Evolutionary conservation across 2,329 filamentous ascomycete species (phyloP).

Genomic region (Fusarium zealandicum): DNA sequence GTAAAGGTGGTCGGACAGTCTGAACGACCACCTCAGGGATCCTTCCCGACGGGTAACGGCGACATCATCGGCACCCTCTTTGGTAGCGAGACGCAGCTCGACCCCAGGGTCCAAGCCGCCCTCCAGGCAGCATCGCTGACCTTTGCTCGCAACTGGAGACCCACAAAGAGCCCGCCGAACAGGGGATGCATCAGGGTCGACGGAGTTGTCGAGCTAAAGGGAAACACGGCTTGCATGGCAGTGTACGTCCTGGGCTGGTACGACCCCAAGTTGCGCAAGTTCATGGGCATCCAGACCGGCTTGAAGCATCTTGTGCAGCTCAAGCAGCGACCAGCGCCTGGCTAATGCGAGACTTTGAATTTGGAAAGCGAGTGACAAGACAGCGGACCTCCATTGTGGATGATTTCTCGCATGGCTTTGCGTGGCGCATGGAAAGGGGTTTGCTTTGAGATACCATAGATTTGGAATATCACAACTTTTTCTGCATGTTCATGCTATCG

Average conservation of each 20-base stretch:
- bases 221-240: slow-evolving; percentile 54
- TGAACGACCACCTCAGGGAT: slow-evolving; percentile 36
- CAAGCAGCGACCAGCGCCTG: slow-evolving; percentile 48
- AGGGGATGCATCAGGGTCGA: slow-evolving; percentile 61
- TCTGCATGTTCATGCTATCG: neutral
- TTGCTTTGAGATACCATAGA: slow-evolving; percentile 42
- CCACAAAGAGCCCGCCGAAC: slow-evolving; percentile 52
- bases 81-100: slow-evolving; percentile 44
- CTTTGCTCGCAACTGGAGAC: slow-evolving; percentile 56
- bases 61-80: slow-evolving; percentile 41
- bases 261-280: slow-evolving; percentile 61
- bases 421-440: slow-evolving; percentile 39
- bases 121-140: slow-evolving; percentile 46
- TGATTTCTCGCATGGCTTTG: slow-evolving; percentile 31
- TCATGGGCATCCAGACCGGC: slow-evolving; percentile 51
- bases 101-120: slow-evolving; percentile 45
- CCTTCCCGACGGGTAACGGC: slow-evolving; percentile 36
- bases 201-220: slow-evolving; percentile 62
- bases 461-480: slow-evolving; percentile 31
- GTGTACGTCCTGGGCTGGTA: slow-evolving; percentile 63
- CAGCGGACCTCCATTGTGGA: slow-evolving; percentile 2
- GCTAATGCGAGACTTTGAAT: slow-evolving; percentile 19
- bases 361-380: neutral
- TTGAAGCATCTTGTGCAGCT: slow-evolving; percentile 53
- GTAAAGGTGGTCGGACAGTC: slow-evolving; percentile 36